Percentiles rank a stretch among this genome's conserved stretches.
phyloP scores from a whole-genome alignment of 164 flowering plant species.

The Annona squamosa region DNA sequence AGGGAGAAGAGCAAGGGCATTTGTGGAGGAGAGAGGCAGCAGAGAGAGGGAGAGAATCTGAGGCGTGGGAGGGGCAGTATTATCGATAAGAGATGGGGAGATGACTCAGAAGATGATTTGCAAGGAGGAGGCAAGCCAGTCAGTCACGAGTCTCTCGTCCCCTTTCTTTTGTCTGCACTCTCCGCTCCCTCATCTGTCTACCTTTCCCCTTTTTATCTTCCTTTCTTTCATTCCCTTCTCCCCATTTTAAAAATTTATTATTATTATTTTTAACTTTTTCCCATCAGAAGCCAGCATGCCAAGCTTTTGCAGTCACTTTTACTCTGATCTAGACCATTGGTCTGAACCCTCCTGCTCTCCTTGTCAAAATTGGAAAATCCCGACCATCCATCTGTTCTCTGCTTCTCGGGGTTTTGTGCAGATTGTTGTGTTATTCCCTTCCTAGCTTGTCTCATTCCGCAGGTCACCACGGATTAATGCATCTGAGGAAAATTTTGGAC shows the following conservation, averaged over 20 bases:
- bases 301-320: neutral
- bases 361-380: neutral
- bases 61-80: neutral
- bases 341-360: neutral
- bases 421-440: too few species aligned
- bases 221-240: neutral
- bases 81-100: constrained; percentile 1
- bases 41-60: neutral
- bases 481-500: neutral
- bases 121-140: constrained; percentile 2
- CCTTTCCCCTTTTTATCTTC: neutral
- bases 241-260: neutral
- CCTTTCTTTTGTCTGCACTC: constrained; percentile 7
- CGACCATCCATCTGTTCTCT: neutral
- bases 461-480: neutral
- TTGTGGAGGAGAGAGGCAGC: neutral
- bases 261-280: neutral
- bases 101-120: neutral
- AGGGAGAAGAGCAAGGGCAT: neutral
- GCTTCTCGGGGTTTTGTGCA: neutral
- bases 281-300: too few species aligned
- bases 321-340: neutral
- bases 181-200: neutral
- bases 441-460: too few species aligned
- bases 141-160: constrained; percentile 13